These are phyloP conservation scores for Nakazawaea ishiwadae DNA, from an alignment of 805 yeast genomes.

Conservation along the genomic window DNA sequence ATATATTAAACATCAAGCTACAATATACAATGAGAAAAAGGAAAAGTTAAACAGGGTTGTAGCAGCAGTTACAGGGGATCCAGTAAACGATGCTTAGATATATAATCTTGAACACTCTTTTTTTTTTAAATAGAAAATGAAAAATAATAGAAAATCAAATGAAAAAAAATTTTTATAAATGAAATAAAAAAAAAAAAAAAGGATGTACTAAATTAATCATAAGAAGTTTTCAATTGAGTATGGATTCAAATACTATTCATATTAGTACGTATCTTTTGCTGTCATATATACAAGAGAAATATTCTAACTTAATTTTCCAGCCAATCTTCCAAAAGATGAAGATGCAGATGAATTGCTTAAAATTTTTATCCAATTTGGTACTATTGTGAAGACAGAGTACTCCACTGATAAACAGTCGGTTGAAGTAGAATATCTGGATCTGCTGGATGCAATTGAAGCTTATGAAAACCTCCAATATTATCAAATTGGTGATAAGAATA, in stretches of 20 bases:
- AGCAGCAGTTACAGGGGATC: constrained; percentile 7
- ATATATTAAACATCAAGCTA: constrained; percentile 31
- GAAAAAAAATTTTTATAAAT: too few species aligned
- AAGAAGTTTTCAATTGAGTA: neutral
- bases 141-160: too few species aligned
- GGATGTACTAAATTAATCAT: neutral
- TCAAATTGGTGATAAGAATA: constrained; percentile 3
- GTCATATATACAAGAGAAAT: neutral
- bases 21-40: constrained; percentile 12
- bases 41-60: constrained; percentile 6
- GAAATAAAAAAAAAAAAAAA: constrained; percentile 2
- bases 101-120: too few species aligned
- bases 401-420: constrained; percentile 1
- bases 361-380: constrained; percentile 9
- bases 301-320: neutral
- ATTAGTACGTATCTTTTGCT: neutral
- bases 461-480: constrained; percentile 7
- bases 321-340: constrained; percentile 6
- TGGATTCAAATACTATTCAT: neutral
- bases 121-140: too few species aligned
- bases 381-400: neutral
- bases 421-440: neutral
- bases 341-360: constrained; percentile 2
- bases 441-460: neutral
- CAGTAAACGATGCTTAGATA: neutral